These are phyloP conservation scores for Boletus tomentosulus DNA, from an alignment of 768 basidiomycete genomes.

Conservation along the genomic window DNA sequence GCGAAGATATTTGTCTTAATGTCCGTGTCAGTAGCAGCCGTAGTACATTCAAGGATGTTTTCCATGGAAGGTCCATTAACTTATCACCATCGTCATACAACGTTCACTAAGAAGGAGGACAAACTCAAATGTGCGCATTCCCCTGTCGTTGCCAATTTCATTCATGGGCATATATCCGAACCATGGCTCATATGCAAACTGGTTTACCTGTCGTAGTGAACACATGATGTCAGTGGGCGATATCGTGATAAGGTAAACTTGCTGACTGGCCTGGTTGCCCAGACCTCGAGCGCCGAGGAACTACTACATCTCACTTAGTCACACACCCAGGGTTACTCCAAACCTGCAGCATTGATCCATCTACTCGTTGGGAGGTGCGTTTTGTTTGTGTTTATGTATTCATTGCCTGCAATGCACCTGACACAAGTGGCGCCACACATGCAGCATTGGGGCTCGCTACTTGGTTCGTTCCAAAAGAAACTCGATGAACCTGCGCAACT, in stretches of 20 bases:
- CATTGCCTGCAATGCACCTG: neutral
- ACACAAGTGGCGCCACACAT: neutral
- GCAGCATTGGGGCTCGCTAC: constrained; percentile 72
- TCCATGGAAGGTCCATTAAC: constrained; percentile 9
- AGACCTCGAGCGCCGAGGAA: constrained; percentile 43
- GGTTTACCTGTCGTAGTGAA: constrained; percentile 4
- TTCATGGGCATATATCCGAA: constrained; percentile 58
- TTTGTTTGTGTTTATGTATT: neutral
- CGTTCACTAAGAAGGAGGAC: constrained; percentile 54
- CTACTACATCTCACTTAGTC: constrained; percentile 72
- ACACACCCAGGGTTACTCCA: constrained; percentile 62
- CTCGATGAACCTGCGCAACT: constrained; percentile 56
- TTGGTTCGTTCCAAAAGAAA: constrained; percentile 52
- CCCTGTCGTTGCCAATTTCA: constrained; percentile 44
- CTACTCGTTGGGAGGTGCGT: constrained; percentile 50
- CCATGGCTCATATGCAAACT: constrained; percentile 44
- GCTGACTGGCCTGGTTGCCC: constrained; percentile 3
- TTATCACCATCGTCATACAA: constrained; percentile 6
- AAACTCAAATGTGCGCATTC: constrained; percentile 58
- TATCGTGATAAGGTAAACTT: neutral
- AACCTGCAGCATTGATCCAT: neutral
- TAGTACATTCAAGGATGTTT: constrained; percentile 56
- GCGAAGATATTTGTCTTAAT: constrained; percentile 14
- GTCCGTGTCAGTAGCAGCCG: constrained; percentile 49
- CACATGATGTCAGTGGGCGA: constrained; percentile 48